phyloP scores from a whole-genome alignment of 805 yeast genomes.

The Cyberlindnera euphorbiae region DNA sequence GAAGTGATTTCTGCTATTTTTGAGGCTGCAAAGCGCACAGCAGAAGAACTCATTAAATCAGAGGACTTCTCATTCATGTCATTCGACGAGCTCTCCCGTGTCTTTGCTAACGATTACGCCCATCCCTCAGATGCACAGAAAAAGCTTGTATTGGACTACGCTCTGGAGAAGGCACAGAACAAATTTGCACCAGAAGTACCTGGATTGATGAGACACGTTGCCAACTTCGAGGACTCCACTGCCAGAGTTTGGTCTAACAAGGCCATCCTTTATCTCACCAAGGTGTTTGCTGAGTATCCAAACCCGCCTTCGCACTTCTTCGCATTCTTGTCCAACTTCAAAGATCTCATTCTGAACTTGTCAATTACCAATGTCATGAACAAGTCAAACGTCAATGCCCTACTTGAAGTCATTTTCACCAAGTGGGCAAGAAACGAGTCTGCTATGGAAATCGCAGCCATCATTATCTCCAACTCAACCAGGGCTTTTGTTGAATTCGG shows the following conservation, averaged over 20 bases:
- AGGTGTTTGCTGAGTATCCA: conserved; percentile 50
- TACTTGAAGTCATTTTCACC: conserved; percentile 55
- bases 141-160: conserved; percentile 22
- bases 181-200: conserved; percentile 30
- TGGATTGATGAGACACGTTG: conserved; percentile 18
- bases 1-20: conserved; percentile 2
- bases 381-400: conserved; percentile 48
- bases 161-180: conserved; percentile 23
- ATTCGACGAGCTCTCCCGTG: conserved; percentile 25
- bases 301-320: conserved; percentile 26
- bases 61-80: conserved; percentile 31
- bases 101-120: conserved; percentile 16
- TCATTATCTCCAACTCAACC: conserved; percentile 35
- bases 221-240: conserved; percentile 15
- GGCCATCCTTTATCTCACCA: conserved; percentile 56
- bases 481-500: conserved; percentile 36
- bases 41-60: conserved; percentile 17
- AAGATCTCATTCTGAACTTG: conserved; percentile 25
- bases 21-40: conserved; percentile 8
- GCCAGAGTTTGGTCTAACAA: conserved; percentile 50
- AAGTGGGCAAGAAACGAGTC: conserved; percentile 40
- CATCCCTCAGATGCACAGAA: conserved; percentile 23
- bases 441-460: conserved; percentile 42
- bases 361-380: conserved; percentile 41
- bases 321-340: conserved; percentile 31